Evolutionary conservation across 2,329 filamentous ascomycete genomes (phyloP).

Genomic region (Neonectria coccinea): DNA sequence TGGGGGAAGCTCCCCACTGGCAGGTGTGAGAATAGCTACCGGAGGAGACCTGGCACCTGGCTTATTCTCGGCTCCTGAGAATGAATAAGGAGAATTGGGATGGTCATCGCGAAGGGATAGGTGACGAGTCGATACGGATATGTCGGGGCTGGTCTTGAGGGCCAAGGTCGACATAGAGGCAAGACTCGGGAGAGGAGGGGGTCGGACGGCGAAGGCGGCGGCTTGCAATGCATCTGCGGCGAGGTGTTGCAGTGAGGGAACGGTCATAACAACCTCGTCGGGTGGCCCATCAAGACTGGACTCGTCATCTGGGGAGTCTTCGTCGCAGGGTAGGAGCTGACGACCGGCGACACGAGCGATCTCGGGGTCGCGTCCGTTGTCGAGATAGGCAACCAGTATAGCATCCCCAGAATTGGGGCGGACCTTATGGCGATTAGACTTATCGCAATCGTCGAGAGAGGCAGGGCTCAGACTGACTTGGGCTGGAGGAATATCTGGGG

Average conservation of each 20-base stretch:
- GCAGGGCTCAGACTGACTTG: slow-evolving; percentile 51
- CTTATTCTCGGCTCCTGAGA: slow-evolving; percentile 26
- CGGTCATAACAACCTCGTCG: slow-evolving; percentile 36
- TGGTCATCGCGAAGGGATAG: slow-evolving; percentile 52
- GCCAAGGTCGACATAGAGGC: slow-evolving; percentile 25
- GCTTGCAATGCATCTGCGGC: slow-evolving; percentile 50
- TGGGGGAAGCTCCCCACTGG: slow-evolving; percentile 51
- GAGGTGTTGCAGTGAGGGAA: slow-evolving; percentile 46
- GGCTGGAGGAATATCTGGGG: slow-evolving; percentile 51
- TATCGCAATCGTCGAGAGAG: slow-evolving; percentile 56
- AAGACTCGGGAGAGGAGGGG: slow-evolving; percentile 28
- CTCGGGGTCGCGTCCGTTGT: slow-evolving; percentile 72
- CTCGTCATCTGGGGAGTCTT: slow-evolving; percentile 44
- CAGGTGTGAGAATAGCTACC: slow-evolving; percentile 37
- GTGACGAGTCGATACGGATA: slow-evolving; percentile 47
- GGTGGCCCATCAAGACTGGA: slow-evolving; percentile 27
- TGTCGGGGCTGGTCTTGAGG: slow-evolving; percentile 43
- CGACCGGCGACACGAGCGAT: slow-evolving; percentile 69
- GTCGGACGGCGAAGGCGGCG: slow-evolving; percentile 30
- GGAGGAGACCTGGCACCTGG: slow-evolving; percentile 40
- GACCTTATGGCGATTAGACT: slow-evolving; percentile 65
- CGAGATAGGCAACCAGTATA: slow-evolving; percentile 75
- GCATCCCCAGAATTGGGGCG: slow-evolving; percentile 71
- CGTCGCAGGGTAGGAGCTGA: slow-evolving; percentile 62
- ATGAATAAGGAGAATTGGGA: slow-evolving; percentile 13